Conservation (phyloP, 106 monocot genomes). For the Acorus gramineus region DNA sequence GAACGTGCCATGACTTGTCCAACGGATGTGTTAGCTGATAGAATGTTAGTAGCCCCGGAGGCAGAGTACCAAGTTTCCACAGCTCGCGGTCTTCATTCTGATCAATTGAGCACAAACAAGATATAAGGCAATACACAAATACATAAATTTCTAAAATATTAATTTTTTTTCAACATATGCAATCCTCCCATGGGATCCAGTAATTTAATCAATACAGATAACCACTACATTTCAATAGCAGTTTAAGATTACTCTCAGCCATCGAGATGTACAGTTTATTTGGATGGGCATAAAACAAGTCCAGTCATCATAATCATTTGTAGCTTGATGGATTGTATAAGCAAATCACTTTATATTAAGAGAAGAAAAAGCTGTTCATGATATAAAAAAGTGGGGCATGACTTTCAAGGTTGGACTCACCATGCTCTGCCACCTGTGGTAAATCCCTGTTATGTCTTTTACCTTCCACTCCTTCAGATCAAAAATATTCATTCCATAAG, state of each 20-base stretch:
- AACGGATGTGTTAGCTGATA: constrained; percentile 27
- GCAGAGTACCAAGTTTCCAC: constrained; percentile 36
- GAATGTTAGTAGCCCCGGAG: constrained; percentile 33
- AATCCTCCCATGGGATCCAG: too few species aligned
- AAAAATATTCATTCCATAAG: constrained; percentile 61
- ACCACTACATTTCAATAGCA: too few species aligned
- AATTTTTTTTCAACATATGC: too few species aligned
- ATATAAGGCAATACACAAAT: too few species aligned
- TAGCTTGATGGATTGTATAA: too few species aligned
- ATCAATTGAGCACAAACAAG: neutral
- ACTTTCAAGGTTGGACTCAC: constrained; percentile 15
- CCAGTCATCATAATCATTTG: too few species aligned
- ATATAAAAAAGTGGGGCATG: neutral
- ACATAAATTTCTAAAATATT: too few species aligned
- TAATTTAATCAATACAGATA: too few species aligned
- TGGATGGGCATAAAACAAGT: too few species aligned
- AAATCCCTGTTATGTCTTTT: constrained; percentile 58
- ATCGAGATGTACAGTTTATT: too few species aligned
- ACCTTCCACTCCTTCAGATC: constrained; percentile 59
- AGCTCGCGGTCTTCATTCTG: constrained; percentile 36
- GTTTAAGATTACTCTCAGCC: too few species aligned
- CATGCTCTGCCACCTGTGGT: constrained; percentile 62
- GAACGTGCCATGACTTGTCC: constrained; percentile 46
- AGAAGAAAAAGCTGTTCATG: neutral
- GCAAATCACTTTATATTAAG: neutral